A percentile compares a stretch with the other conserved stretches of the same genome.
Evolutionary conservation across 345 rosid genomes (phyloP).

Genomic region (Toxicodendron radicans): DNA sequence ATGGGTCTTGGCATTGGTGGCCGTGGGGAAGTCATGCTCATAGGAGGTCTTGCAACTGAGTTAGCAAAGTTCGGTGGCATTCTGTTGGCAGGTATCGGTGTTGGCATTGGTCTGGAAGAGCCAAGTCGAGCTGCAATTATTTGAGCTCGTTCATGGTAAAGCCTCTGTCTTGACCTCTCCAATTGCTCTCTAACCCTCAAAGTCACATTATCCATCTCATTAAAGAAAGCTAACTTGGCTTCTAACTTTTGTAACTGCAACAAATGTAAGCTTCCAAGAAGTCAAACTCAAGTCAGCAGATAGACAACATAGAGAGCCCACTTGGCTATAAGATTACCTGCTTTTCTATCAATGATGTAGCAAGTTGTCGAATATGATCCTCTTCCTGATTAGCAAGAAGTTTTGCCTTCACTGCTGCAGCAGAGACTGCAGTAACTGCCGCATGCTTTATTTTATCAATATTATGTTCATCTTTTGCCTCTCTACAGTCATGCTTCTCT

Average conservation of each 20-base stretch:
- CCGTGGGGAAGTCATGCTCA: constrained; percentile 56
- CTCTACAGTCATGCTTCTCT: constrained; percentile 42
- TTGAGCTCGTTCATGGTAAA: constrained; percentile 87
- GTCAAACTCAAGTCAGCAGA: constrained; percentile 6
- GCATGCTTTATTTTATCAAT: constrained; percentile 73
- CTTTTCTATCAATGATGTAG: constrained; percentile 71
- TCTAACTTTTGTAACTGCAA: constrained; percentile 88
- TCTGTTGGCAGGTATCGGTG: constrained; percentile 66
- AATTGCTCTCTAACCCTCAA: constrained; percentile 79
- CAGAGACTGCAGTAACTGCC: constrained; percentile 78
- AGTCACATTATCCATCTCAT: constrained; percentile 69
- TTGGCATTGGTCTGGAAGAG: constrained; percentile 58
- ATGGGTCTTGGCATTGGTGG: constrained; percentile 70
- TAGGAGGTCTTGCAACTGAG: constrained; percentile 63
- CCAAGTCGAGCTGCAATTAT: constrained; percentile 92
- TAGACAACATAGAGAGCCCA: background rate
- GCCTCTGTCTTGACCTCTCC: constrained; percentile 87
- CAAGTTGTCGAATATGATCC: constrained; percentile 76
- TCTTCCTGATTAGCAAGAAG: constrained; percentile 82
- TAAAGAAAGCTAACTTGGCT: constrained; percentile 74
- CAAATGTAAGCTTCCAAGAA: constrained; percentile 9
- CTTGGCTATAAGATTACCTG: constrained; percentile 50
- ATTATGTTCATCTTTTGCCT: constrained; percentile 43
- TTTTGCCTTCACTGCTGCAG: constrained; percentile 96
- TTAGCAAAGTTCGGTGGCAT: constrained; percentile 59